A percentile compares a stretch with the other conserved stretches of the same genome.
Conservation (phyloP, 495 filamentous ascomycete species). For the Neurospora tetrasperma region DNA sequence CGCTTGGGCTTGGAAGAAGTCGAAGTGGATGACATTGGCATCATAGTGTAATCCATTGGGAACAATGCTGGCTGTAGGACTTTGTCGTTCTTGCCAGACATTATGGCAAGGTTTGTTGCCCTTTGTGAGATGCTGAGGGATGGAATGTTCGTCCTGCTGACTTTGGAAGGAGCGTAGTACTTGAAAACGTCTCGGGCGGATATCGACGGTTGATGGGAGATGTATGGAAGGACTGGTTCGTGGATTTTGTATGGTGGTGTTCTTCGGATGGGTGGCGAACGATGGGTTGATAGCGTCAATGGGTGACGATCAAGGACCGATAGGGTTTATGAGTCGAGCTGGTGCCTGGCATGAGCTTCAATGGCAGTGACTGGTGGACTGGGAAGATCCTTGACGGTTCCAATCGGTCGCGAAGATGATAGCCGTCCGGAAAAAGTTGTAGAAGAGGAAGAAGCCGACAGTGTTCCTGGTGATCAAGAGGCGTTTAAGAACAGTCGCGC, state of each 20-base stretch:
- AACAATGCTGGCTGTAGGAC: not conserved
- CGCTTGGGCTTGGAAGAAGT: constrained; percentile 19
- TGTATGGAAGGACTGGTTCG: not conserved
- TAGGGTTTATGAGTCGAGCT: not conserved
- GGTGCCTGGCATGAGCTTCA: not conserved
- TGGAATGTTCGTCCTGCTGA: not conserved
- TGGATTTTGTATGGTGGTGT: not conserved
- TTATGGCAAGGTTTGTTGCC: not conserved
- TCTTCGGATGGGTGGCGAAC: not conserved
- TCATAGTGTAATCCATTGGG: not conserved
- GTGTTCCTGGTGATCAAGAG: constrained; percentile 1
- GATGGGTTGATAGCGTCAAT: not conserved
- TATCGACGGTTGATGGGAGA: not conserved
- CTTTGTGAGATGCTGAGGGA: not conserved
- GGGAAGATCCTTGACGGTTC: not conserved
- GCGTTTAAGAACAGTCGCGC: constrained; percentile 2
- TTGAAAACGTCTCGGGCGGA: not conserved
- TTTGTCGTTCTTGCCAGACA: not conserved
- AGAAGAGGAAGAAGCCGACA: constrained; percentile 3
- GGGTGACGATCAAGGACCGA: not conserved
- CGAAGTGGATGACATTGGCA: not conserved
- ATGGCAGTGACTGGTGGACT: not conserved
- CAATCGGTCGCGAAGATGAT: not conserved
- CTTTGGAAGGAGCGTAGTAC: not conserved
- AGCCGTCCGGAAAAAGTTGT: not conserved